A percentile compares a stretch with the other conserved stretches of the same genome.
Evolutionary conservation across 2,329 filamentous ascomycete genomes (phyloP).

Genomic region (Aspergillus amoenus): DNA sequence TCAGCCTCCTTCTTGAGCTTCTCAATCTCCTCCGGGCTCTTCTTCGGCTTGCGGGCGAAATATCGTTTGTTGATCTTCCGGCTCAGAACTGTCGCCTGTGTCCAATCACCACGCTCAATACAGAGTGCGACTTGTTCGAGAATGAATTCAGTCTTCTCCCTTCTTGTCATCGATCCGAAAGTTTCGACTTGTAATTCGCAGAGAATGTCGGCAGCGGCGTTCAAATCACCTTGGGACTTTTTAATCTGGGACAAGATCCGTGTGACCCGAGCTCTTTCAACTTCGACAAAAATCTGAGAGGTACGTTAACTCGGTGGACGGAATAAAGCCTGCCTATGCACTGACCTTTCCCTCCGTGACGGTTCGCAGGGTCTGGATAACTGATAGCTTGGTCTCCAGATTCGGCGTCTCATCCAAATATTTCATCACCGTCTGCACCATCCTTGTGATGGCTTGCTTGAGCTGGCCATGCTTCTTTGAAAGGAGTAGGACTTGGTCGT

Average conservation of each 20-base stretch:
- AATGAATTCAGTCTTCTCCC: slow-evolving; percentile 99
- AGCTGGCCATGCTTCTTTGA: slow-evolving; percentile 99
- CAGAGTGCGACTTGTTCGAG: slow-evolving; percentile 90
- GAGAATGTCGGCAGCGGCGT: slow-evolving; percentile 84
- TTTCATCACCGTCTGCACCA: slow-evolving; percentile 94
- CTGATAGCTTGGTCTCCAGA: slow-evolving; percentile 81
- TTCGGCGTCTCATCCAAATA: slow-evolving; percentile 86
- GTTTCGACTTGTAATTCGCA: slow-evolving; percentile 99
- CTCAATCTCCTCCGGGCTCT: slow-evolving; percentile 82
- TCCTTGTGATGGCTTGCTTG: slow-evolving; percentile 97
- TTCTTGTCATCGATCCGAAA: slow-evolving; percentile 94
- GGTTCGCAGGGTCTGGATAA: slow-evolving; percentile 92
- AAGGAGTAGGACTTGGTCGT: slow-evolving; percentile 90
- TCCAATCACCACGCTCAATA: slow-evolving; percentile 95
- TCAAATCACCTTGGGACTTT: slow-evolving; percentile 89
- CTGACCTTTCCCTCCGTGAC: slow-evolving; percentile 92
- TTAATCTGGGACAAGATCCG: slow-evolving; percentile 96
- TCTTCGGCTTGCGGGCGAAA: slow-evolving; percentile 85
- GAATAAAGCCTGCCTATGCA: background rate
- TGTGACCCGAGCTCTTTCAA: slow-evolving; percentile 93
- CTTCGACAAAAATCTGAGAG: slow-evolving; percentile 88
- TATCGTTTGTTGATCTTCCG: slow-evolving; percentile 97
- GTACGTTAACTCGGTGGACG: slow-evolving; percentile 9
- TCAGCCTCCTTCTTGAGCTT: slow-evolving; percentile 85
- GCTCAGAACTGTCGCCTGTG: slow-evolving; percentile 86